phyloP scores from a whole-genome alignment of 2,329 filamentous ascomycete genomes.

The Beauveria australis region DNA sequence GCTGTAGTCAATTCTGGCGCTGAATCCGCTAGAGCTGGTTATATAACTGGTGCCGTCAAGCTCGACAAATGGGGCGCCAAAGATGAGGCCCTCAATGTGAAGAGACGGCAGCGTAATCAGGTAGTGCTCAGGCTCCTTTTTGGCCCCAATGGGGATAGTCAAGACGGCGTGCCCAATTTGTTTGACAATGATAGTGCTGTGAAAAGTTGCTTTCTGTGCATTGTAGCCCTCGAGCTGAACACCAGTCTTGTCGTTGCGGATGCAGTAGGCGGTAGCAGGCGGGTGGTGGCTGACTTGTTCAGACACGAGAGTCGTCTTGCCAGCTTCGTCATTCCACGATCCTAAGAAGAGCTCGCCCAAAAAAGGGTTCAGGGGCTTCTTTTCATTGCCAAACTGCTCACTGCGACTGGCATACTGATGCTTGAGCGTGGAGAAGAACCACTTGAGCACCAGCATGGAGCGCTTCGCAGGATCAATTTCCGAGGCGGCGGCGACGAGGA shows the following conservation, averaged over 20 bases:
- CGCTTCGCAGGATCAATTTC: constrained; percentile 76
- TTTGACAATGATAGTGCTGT: constrained; percentile 88
- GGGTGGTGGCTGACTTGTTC: constrained; percentile 96
- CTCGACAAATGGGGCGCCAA: constrained; percentile 81
- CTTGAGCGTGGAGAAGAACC: constrained; percentile 90
- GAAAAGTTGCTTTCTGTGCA: constrained; percentile 92
- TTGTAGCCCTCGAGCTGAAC: constrained; percentile 83
- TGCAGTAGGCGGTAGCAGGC: constrained; percentile 88
- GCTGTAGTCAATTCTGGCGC: constrained; percentile 84
- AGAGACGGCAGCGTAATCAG: constrained; percentile 85
- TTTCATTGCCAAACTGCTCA: constrained; percentile 79
- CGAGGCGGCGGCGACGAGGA: constrained; percentile 74
- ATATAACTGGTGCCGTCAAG: constrained; percentile 81
- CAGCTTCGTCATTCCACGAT: constrained; percentile 75
- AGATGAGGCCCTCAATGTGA: constrained; percentile 89
- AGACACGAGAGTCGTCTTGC: constrained; percentile 77
- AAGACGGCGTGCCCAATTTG: constrained; percentile 85
- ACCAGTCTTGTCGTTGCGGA: constrained; percentile 77
- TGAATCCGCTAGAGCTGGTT: constrained; percentile 75
- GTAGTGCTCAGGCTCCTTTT: constrained; percentile 55
- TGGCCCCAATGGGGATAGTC: constrained; percentile 50
- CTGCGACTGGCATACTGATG: constrained; percentile 71
- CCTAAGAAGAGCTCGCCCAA: constrained; percentile 90
- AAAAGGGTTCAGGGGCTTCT: constrained; percentile 97
- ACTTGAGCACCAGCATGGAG: constrained; percentile 81